Base-by-base conservation (phyloP, 306 rosid genomes). In the Casuarina glauca region DNA sequence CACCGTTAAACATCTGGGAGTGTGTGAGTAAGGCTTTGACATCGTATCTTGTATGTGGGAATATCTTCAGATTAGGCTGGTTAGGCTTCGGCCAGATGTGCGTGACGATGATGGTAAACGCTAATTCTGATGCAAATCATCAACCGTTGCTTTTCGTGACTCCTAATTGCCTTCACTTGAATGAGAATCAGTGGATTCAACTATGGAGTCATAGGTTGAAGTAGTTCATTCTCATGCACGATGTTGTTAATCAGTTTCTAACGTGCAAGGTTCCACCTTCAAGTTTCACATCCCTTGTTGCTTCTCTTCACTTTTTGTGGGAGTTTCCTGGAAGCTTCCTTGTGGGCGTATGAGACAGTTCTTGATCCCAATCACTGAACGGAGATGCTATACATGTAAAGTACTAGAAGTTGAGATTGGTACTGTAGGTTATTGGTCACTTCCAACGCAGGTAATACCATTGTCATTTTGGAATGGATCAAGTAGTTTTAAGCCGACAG, bases 281-380 rank as follows among this genome's bases (percentile, higher is more conserved):
- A 61, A 61, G 42, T 62, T 62, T 74, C 57, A 53, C 63, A 32
- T 64, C 58, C 64, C 62, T n/a, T 20, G 72, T 76, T 19, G 39
- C 26, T 73, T 66, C 64, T 72, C 72, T 70, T 68, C 46, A 67
- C 74, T 51, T 43, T 62, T 73, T 53, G 75, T 48, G 20, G 73
- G 61, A 32, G 70, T 60, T 81, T 78, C 52, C 74, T 46, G 42
- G 54, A 79, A 77, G 52, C 80, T 80, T 83, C 77, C 83, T 51
- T 46, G 52, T 62, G 75, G 20, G 72, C 73, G 67, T 67, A 45
- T 46, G 62, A 58, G n/a, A 52, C 77, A 35, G 63, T 63, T 83
- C 68, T 35, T 2, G 57, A 26, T 74, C 81, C 69, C 75, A 72
- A 60, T 17, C 73, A 80, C 77, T 60, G 19, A 76, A 48, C 41